These are phyloP conservation scores for Solanum verrucosum DNA, from an alignment of 257 asterid genomes.

Conservation along the genomic window DNA sequence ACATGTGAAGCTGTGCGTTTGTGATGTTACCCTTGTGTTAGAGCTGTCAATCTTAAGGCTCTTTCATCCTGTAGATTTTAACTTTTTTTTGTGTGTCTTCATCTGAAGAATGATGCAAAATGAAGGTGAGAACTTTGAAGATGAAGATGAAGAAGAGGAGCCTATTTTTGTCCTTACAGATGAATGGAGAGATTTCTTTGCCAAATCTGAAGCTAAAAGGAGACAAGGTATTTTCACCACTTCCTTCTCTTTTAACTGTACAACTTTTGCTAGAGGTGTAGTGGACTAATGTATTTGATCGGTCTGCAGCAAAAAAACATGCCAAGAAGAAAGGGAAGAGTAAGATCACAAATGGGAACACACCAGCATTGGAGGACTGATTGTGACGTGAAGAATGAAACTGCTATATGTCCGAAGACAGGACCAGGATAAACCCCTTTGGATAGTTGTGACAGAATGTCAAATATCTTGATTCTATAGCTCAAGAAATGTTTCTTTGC, in stretches of 20 bases:
- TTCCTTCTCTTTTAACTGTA: background rate
- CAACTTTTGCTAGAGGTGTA: background rate
- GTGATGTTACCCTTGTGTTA: background rate
- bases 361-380: background rate
- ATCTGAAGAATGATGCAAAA: slow-evolving; percentile 20
- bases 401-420: background rate
- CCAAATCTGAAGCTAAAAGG: slow-evolving; percentile 84
- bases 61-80: background rate
- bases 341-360: background rate
- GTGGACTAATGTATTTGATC: slow-evolving; percentile 2
- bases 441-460: background rate
- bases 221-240: slow-evolving; percentile 34
- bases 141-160: slow-evolving; percentile 60
- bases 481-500: background rate
- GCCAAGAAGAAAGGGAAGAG: slow-evolving; percentile 37
- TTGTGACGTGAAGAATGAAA: background rate
- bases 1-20: background rate
- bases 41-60: background rate
- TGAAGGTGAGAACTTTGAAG: slow-evolving; percentile 27
- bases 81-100: background rate
- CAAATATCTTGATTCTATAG: background rate
- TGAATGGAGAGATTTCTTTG: slow-evolving; percentile 88
- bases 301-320: slow-evolving; percentile 52
- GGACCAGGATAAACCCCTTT: background rate
- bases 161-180: slow-evolving; percentile 73